These are phyloP conservation scores for Cytospora paraplurivora DNA, from an alignment of 2,329 filamentous ascomycete species.

Conservation along the genomic window DNA sequence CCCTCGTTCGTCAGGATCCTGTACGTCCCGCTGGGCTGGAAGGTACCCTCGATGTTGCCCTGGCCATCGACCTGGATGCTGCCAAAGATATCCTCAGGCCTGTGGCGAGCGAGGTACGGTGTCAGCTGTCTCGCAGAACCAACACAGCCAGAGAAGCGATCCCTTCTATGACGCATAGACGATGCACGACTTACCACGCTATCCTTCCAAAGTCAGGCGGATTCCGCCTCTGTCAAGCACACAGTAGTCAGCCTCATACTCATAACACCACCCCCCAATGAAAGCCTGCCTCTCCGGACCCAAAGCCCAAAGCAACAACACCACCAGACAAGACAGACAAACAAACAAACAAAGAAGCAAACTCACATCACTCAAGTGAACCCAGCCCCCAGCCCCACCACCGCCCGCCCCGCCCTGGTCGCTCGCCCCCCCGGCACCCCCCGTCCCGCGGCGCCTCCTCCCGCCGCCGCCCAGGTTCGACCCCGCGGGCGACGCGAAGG, in stretches of 20 bases:
- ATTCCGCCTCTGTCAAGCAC: conserved; percentile 48
- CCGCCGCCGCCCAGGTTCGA: conserved; percentile 55
- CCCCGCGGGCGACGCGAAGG: conserved; percentile 61
- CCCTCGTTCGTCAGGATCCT: conserved; percentile 29
- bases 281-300: too few relatives aligned
- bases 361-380: conserved; percentile 62
- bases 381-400: conserved; percentile 61
- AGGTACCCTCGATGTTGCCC: conserved; percentile 60
- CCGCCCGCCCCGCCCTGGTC: conserved; percentile 64
- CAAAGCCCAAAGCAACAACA: not conserved
- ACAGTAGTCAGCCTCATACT: conserved; percentile 4
- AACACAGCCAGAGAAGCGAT: not conserved
- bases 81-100: conserved; percentile 69
- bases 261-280: too few relatives aligned
- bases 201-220: conserved; percentile 69
- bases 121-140: not conserved
- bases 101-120: conserved; percentile 12
- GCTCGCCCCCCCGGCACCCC: conserved; percentile 56
- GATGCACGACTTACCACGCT: conserved; percentile 47
- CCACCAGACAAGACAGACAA: too few relatives aligned
- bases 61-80: conserved; percentile 64
- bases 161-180: not conserved
- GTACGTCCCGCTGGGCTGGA: conserved; percentile 59
- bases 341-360: not conserved
- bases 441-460: conserved; percentile 54